Percentiles rank a stretch among this genome's conserved stretches.
Conservation (phyloP, 495 filamentous ascomycete species). For the Lophiostoma macrostomum region DNA sequence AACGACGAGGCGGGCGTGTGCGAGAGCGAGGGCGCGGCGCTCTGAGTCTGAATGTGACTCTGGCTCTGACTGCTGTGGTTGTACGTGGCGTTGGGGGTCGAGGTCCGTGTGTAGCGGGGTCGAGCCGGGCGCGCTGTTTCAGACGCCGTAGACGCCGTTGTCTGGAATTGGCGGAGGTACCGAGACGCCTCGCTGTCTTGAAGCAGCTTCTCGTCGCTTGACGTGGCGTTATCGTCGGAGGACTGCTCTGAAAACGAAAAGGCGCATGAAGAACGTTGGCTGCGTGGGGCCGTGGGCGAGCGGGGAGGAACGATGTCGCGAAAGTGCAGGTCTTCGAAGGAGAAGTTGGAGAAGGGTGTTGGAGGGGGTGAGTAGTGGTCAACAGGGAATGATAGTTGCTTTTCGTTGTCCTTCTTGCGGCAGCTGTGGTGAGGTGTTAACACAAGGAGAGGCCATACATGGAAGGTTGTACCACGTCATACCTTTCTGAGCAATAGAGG, state of each 20-base stretch:
- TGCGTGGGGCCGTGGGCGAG: constrained; percentile 38
- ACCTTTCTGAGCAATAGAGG: constrained; percentile 48
- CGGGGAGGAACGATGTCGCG: constrained; percentile 44
- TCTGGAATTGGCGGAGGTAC: constrained; percentile 38
- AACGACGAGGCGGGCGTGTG: constrained; percentile 40
- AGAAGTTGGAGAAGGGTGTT: constrained; percentile 29
- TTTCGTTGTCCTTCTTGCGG: constrained; percentile 40
- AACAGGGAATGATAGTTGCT: constrained; percentile 14
- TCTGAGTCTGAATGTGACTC: too few species aligned
- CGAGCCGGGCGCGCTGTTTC: constrained; percentile 18
- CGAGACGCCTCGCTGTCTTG: constrained; percentile 33
- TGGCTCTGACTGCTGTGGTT: too few species aligned
- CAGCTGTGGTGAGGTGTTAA: constrained; percentile 37
- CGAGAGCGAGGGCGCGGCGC: constrained; percentile 36
- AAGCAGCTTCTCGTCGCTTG: constrained; percentile 18
- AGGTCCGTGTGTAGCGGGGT: constrained; percentile 31
- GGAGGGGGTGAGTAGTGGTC: constrained; percentile 34
- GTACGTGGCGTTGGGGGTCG: constrained; percentile 24
- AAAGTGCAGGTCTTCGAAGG: constrained; percentile 38
- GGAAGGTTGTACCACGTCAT: background rate
- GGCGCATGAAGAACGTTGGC: constrained; percentile 27
- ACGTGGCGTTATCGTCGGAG: constrained; percentile 27
- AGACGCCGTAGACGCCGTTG: constrained; percentile 5
- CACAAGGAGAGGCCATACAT: background rate
- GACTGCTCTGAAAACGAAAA: constrained; percentile 38